A percentile compares a stretch with the other conserved stretches of the same genome.
Evolutionary conservation across 345 rosid genomes (phyloP).

Genomic region (Trapa incisa): DNA sequence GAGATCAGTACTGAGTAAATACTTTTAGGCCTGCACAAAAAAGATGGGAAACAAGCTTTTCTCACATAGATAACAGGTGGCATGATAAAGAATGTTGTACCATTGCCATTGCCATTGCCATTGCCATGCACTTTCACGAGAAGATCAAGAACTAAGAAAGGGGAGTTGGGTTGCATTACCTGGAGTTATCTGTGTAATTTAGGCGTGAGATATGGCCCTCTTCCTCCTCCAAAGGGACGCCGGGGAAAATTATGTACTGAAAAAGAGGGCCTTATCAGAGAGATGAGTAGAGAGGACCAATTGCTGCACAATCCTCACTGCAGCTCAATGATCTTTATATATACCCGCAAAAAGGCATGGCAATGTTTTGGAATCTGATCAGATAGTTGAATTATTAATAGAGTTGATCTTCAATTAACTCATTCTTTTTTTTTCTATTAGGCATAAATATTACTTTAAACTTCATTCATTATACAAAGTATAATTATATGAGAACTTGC

Average conservation of each 20-base stretch:
- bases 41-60: no score
- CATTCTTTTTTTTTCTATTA: background rate
- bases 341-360: slow-evolving; percentile 10
- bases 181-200: background rate
- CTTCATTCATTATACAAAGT: no score
- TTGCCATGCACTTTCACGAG: no score
- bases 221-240: background rate
- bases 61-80: no score
- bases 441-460: background rate
- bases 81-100: no score
- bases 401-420: no score
- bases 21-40: no score
- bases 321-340: slow-evolving; percentile 15
- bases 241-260: background rate
- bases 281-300: background rate
- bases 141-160: background rate
- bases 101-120: no score
- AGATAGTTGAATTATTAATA: background rate
- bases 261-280: slow-evolving; percentile 7
- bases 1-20: no score
- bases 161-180: background rate
- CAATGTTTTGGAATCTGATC: background rate
- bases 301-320: slow-evolving; percentile 27
- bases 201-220: background rate
- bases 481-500: no score